Evolutionary conservation across 2,329 filamentous ascomycete genomes (phyloP).

Genomic region (Pezicula neosporulosa): DNA sequence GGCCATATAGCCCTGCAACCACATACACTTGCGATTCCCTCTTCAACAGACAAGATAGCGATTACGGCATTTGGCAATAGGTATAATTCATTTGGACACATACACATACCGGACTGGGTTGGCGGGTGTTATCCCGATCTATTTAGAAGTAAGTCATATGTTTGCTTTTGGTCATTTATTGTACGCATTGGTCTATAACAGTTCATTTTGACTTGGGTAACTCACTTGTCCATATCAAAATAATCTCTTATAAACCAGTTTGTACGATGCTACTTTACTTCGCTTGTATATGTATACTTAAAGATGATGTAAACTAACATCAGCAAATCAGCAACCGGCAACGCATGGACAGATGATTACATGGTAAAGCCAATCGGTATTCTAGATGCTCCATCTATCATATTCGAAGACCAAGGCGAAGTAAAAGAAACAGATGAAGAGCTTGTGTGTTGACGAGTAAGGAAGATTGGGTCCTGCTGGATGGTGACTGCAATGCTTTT

Average conservation of each 20-base stretch:
- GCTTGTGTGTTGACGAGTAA: neutral
- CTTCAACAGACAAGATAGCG: conserved; percentile 6
- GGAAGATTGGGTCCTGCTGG: neutral
- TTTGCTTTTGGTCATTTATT: neutral
- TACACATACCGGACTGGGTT: conserved; percentile 20
- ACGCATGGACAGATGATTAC: neutral
- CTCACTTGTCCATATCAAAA: too few relatives aligned
- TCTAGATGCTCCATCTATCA: neutral
- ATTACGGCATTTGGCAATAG: conserved; percentile 27
- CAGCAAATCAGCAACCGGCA: neutral
- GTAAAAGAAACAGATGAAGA: conserved; percentile 37
- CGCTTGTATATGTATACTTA: too few relatives aligned
- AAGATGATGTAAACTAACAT: neutral
- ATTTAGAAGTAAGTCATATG: conserved; percentile 12
- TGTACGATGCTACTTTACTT: too few relatives aligned
- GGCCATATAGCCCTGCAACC: conserved; percentile 24
- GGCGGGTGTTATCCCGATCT: conserved; percentile 18
- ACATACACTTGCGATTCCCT: conserved; percentile 8
- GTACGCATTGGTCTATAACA: neutral
- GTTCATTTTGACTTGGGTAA: too few relatives aligned
- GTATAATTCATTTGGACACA: conserved; percentile 25
- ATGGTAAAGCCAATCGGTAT: neutral
- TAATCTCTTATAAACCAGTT: too few relatives aligned
- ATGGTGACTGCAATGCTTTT: too few relatives aligned
- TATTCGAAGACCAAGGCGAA: neutral